Conservation (phyloP, 2,329 filamentous ascomycete species). For the Pseudogymnoascus sp. region DNA sequence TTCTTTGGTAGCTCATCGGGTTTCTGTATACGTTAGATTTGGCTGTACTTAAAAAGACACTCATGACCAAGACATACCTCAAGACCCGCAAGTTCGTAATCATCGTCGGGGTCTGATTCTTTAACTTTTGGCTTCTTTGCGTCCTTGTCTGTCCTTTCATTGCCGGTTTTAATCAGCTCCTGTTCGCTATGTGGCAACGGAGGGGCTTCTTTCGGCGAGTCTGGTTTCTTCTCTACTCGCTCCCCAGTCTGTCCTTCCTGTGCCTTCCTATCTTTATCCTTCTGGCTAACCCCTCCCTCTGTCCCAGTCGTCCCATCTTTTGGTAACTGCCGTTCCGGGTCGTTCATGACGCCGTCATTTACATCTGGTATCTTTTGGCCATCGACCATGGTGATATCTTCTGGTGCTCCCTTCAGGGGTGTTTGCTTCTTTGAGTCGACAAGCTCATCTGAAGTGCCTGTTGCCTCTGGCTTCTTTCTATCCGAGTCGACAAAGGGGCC, state of each 20-base stretch:
- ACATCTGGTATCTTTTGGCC: conserved; percentile 53
- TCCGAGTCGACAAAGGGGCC: conserved; percentile 69
- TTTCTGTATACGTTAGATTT: conserved; percentile 47
- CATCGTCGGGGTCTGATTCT: conserved; percentile 31
- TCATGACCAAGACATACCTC: conserved; percentile 41
- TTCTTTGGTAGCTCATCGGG: conserved; percentile 71
- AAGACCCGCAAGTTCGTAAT: conserved; percentile 36
- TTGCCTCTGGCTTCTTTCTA: conserved; percentile 27
- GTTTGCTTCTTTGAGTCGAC: conserved; percentile 28
- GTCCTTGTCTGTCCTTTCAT: conserved; percentile 35
- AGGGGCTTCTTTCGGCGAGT: conserved; percentile 75
- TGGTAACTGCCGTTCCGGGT: conserved; percentile 64
- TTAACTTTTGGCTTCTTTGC: conserved; percentile 30
- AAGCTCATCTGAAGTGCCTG: conserved; percentile 29
- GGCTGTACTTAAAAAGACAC: neutral
- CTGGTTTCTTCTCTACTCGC: conserved; percentile 65
- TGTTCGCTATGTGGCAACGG: conserved; percentile 75
- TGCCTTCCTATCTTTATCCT: conserved; percentile 64
- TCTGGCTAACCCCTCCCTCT: conserved; percentile 81
- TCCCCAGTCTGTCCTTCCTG: conserved; percentile 57
- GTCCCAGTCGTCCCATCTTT: conserved; percentile 83
- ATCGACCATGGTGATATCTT: conserved; percentile 45
- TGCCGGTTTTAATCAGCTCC: conserved; percentile 47
- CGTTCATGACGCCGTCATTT: conserved; percentile 86
- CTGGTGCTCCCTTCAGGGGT: conserved; percentile 40